phyloP scores from a whole-genome alignment of 257 asterid species.

The Ophiorrhiza pumila region DNA sequence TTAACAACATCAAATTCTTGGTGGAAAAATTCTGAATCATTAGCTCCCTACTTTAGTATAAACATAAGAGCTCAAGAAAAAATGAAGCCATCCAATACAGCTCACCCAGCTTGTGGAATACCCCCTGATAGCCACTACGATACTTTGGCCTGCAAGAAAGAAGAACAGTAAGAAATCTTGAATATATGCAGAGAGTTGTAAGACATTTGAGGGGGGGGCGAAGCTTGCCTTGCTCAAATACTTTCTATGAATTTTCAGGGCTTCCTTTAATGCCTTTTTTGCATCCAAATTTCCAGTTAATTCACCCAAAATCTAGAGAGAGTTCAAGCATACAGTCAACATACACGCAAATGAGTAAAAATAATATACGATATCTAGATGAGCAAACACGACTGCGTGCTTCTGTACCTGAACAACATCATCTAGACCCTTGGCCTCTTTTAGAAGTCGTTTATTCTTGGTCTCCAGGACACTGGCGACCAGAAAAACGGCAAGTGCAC shows the following conservation, averaged over 20 bases:
- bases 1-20: too few relatives aligned
- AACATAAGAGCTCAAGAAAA: neutral
- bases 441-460: slow-evolving; percentile 68
- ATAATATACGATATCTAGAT: too few relatives aligned
- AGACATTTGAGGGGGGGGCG: slow-evolving; percentile 3
- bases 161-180: neutral
- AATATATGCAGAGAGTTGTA: neutral
- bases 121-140: slow-evolving; percentile 12
- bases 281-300: slow-evolving; percentile 93
- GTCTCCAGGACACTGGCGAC: slow-evolving; percentile 92
- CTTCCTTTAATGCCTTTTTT: slow-evolving; percentile 69
- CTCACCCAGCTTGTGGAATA: neutral
- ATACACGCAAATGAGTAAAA: neutral
- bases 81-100: neutral
- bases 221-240: slow-evolving; percentile 76
- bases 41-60: neutral
- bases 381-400: too few relatives aligned
- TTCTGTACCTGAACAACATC: slow-evolving; percentile 71
- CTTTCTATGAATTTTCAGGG: slow-evolving; percentile 76
- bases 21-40: neutral
- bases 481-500: slow-evolving; percentile 82
- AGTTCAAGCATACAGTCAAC: slow-evolving; percentile 7
- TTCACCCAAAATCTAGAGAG: slow-evolving; percentile 72
- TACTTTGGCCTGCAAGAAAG: slow-evolving; percentile 63
- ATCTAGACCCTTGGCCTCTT: slow-evolving; percentile 91